These are phyloP conservation scores for Solanum medicagineum DNA, from an alignment of 257 asterid species.

Conservation along the genomic window DNA sequence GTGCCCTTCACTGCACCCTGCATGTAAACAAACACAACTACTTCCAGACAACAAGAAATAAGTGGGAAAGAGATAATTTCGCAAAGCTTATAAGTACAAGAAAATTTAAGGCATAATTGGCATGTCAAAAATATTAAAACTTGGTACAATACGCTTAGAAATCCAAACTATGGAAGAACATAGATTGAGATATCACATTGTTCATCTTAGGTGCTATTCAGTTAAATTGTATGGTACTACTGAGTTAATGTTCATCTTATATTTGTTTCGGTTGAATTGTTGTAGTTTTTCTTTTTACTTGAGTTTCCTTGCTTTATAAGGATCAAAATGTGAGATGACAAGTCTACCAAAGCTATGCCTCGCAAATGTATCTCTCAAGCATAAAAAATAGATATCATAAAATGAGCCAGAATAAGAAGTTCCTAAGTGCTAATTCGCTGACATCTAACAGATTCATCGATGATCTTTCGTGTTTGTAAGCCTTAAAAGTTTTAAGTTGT, in stretches of 20 bases:
- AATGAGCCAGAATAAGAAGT: not conserved
- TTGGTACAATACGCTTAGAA: not conserved
- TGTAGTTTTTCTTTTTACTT: not conserved
- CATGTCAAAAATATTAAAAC: not conserved
- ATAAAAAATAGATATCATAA: not conserved
- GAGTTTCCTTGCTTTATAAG: not conserved
- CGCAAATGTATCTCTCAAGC: not conserved
- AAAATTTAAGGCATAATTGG: not conserved
- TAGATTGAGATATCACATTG: not conserved
- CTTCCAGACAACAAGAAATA: not conserved
- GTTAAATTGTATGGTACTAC: not conserved
- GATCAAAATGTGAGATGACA: not conserved
- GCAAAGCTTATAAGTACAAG: not conserved
- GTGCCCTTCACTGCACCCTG: constrained; percentile 83
- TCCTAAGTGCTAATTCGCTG: not conserved
- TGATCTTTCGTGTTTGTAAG: not conserved
- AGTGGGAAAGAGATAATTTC: not conserved
- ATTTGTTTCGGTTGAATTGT: not conserved
- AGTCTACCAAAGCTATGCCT: not conserved
- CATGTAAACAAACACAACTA: not conserved
- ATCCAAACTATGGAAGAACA: not conserved
- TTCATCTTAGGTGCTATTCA: not conserved
- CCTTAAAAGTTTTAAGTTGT: not conserved
- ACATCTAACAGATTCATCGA: not conserved
- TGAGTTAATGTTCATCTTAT: not conserved